Percentiles rank a stretch among this genome's conserved stretches.
phyloP scores from a whole-genome alignment of 202 grass and related monocot genomes.

The Hordeum pubiflorum region DNA sequence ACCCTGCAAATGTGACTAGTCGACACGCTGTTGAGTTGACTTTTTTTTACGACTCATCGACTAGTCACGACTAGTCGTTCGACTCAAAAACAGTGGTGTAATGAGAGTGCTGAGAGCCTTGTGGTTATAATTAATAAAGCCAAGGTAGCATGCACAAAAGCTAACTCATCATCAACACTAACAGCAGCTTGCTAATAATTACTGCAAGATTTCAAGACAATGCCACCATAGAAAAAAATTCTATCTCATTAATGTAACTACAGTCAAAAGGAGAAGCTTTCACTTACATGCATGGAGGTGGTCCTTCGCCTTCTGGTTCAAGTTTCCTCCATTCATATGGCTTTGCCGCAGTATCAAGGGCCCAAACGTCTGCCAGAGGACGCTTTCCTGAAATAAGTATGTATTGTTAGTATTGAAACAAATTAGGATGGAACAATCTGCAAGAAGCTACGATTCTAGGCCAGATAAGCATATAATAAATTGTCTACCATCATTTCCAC shows the following conservation, averaged over 20 bases:
- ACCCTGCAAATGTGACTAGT: too few species aligned
- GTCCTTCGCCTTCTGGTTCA: constrained; percentile 97
- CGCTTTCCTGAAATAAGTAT: constrained; percentile 62
- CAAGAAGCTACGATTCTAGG: constrained; percentile 10
- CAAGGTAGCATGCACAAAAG: neutral
- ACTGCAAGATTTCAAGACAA: neutral
- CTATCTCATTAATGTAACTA: constrained; percentile 8
- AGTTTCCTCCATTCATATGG: constrained; percentile 98
- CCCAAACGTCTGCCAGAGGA: constrained; percentile 89
- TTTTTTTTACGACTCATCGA: too few species aligned
- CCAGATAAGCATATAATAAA: neutral
- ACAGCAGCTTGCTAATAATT: constrained; percentile 13
- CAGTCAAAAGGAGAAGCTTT: neutral
- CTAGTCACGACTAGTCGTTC: too few species aligned
- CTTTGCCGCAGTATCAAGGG: constrained; percentile 94
- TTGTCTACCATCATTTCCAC: constrained; percentile 89
- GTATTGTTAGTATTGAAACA: constrained; percentile 12
- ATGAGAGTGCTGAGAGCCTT: neutral
- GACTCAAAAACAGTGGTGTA: neutral
- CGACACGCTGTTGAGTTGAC: too few species aligned
- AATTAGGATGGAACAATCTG: neutral
- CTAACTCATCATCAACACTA: neutral
- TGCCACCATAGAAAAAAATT: constrained; percentile 7
- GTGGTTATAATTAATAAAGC: constrained; percentile 5
- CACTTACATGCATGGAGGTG: constrained; percentile 95